These are phyloP conservation scores for Pseudocercospora fuligena DNA, from an alignment of 2,329 filamentous ascomycete genomes.

Conservation along the genomic window DNA sequence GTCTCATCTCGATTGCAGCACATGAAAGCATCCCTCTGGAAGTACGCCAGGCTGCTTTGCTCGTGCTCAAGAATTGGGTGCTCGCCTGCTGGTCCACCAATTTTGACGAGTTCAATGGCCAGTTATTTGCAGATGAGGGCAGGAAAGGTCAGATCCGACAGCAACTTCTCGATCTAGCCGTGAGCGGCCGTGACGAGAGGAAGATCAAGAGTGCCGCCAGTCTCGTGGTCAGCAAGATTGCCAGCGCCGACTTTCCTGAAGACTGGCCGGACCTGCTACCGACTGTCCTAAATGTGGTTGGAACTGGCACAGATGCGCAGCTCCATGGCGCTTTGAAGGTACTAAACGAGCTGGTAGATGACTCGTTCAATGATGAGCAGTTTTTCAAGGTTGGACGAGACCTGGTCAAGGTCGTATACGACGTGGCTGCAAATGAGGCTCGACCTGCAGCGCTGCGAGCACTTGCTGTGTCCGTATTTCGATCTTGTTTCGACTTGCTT, in stretches of 20 bases:
- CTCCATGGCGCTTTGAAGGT: constrained; percentile 89
- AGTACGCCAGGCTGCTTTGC: constrained; percentile 82
- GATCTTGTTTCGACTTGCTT: constrained; percentile 89
- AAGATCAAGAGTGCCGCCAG: constrained; percentile 90
- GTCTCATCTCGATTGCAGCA: constrained; percentile 78
- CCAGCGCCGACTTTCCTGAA: constrained; percentile 89
- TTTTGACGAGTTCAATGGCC: constrained; percentile 69
- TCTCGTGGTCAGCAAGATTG: constrained; percentile 91
- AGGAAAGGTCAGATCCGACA: constrained; percentile 75
- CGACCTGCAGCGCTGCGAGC: constrained; percentile 76
- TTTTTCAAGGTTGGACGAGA: constrained; percentile 90
- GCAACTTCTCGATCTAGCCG: constrained; percentile 75
- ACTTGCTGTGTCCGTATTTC: constrained; percentile 86
- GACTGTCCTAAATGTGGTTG: constrained; percentile 76
- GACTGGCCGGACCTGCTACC: constrained; percentile 91
- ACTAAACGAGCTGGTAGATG: constrained; percentile 86
- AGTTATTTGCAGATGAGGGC: constrained; percentile 68
- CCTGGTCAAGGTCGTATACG: constrained; percentile 81
- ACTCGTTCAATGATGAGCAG: constrained; percentile 89
- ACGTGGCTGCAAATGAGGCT: constrained; percentile 76
- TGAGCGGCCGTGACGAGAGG: constrained; percentile 74
- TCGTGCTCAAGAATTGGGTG: constrained; percentile 81
- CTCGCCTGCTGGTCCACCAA: constrained; percentile 80
- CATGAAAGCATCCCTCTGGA: constrained; percentile 74
- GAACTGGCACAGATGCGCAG: constrained; percentile 75